Conservation (phyloP, 129 eudicot genomes). For the Lactuca saligna region DNA sequence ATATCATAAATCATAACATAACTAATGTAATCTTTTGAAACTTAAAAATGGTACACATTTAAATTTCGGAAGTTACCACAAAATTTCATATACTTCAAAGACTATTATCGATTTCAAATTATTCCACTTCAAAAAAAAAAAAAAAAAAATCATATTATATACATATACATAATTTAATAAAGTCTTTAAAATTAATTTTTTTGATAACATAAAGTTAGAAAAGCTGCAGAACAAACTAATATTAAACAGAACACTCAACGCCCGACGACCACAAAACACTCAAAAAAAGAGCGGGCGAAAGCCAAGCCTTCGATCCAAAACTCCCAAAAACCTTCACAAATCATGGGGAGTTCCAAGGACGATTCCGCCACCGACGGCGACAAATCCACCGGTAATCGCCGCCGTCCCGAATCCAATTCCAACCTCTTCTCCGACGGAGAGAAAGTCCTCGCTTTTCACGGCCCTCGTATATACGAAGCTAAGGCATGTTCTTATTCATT, state of each 20-base stretch:
- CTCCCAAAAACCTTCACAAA: constrained; percentile 1
- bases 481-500: constrained; percentile 38
- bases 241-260: background rate
- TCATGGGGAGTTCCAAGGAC: constrained; percentile 74
- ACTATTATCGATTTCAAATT: too few relatives aligned
- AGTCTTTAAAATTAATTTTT: too few relatives aligned
- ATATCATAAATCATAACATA: too few relatives aligned
- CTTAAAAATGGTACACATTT: background rate
- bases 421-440: constrained; percentile 64
- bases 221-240: background rate
- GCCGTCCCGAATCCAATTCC: constrained; percentile 50
- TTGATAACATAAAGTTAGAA: too few relatives aligned
- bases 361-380: constrained; percentile 81
- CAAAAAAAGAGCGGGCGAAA: constrained; percentile 47
- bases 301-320: constrained; percentile 22
- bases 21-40: too few relatives aligned
- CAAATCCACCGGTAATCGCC: constrained; percentile 59
- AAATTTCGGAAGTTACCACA: too few relatives aligned
- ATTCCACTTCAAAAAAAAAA: too few relatives aligned
- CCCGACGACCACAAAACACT: constrained; percentile 27
- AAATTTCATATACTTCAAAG: too few relatives aligned
- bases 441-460: constrained; percentile 82
- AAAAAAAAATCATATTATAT: too few relatives aligned
- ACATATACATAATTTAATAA: too few relatives aligned
- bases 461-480: constrained; percentile 82